Base-by-base conservation (phyloP, 179 eudicot species). In the Dionaea muscipula region DNA sequence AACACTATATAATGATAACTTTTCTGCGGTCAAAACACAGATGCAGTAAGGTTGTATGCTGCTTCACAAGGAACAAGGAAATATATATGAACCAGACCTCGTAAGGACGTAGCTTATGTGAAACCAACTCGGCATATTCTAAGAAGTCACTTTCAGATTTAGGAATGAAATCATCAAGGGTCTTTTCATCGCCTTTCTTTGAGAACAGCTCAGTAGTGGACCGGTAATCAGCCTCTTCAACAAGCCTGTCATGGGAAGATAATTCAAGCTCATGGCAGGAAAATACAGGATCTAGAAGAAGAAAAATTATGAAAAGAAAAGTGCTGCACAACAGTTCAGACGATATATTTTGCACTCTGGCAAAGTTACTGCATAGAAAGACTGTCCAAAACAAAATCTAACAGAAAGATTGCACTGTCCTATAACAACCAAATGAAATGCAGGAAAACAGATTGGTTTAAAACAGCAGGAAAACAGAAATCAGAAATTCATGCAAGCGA, bases 211-310 rank as follows among this genome's bases (percentile, higher is more conserved):
- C 98, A n/a, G 81, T 55, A 25, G 96, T 80, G 61, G 90, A 52
- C 68, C 70, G 87, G 40, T 62, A 84, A 68, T 87, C 96, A 60
- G 96, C 95, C 61, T 91, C 95, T 72, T 91, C 98, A 26, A 84
- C 88, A 51, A 91, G 82, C 72, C 98, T 91, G 81, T 48, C n/a
- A 62, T 5, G 36, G 36, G 53, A 26, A 20, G 21, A 23, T 19
- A 22, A 24, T 23, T 22, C 31, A 16, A 47, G 15, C 12, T 13
- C 19, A 16, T 3, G 39, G n/a, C 16, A 12, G 10, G 52, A 3
- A 47, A 18, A 16, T 26, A 47, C 9, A 8, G 15, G 26, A 18
- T 5, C 43, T 56, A 51, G 27, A 20, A 0, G 50, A 60, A 21
- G 11, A 12, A 22, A 35, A 66, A 46, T 0, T 4, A 6, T n/a